Conservation (phyloP, 495 filamentous ascomycete species). For the Staphylotrichum longicolle region DNA sequence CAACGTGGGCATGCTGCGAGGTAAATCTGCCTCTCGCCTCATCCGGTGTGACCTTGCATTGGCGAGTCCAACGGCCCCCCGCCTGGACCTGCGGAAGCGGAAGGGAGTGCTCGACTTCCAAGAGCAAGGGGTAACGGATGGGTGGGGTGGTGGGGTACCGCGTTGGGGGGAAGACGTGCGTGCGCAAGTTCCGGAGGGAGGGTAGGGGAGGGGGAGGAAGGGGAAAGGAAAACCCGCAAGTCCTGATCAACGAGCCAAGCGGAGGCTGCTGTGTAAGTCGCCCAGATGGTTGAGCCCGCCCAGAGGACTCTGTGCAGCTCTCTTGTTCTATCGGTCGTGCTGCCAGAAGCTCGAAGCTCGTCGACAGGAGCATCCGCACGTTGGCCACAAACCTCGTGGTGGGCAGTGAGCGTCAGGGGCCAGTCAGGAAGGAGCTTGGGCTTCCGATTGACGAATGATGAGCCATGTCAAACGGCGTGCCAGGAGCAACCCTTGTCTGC, state of each 20-base stretch:
- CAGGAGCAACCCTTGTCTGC: constrained; percentile 16
- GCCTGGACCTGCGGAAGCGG: constrained; percentile 20
- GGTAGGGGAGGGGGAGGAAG: background rate
- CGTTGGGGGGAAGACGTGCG: background rate
- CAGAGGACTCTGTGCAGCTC: no score
- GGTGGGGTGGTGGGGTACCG: constrained; percentile 22
- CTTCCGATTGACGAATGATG: constrained; percentile 21
- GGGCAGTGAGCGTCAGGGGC: background rate
- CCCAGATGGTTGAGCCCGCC: no score
- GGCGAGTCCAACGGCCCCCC: constrained; percentile 23
- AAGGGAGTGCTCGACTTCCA: background rate
- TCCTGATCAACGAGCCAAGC: no score
- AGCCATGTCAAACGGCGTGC: constrained; percentile 12
- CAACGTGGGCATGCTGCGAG: constrained; percentile 39
- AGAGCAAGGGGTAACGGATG: constrained; percentile 14
- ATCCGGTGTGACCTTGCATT: constrained; percentile 29
- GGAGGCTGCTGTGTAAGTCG: no score
- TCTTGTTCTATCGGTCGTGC: background rate
- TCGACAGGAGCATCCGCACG: background rate
- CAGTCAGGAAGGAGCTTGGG: constrained; percentile 6
- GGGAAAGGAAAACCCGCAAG: no score
- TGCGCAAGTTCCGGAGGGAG: constrained; percentile 8
- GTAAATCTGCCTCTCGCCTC: constrained; percentile 30
- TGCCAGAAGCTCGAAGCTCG: background rate
- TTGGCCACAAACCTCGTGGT: background rate